Percentiles rank a stretch among this genome's conserved stretches.
phyloP scores from a whole-genome alignment of 805 yeast genomes.

The Candida pseudoglaebosa region DNA sequence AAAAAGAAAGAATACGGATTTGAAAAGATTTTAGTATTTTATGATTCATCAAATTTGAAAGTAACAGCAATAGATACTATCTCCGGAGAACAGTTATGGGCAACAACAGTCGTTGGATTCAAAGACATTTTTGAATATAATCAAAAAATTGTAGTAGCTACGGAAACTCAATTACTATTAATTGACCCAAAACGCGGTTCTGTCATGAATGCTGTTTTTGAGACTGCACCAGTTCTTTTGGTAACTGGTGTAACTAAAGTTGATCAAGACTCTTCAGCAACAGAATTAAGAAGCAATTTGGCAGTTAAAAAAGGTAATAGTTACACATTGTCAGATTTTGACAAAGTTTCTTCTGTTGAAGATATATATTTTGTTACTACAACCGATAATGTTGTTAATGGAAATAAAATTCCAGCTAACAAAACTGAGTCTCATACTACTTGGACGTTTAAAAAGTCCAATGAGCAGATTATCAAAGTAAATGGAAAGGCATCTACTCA shows the following conservation, averaged over 20 bases:
- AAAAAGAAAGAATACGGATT: constrained; percentile 23
- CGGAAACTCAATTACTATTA: constrained; percentile 8
- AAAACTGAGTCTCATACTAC: constrained; percentile 15
- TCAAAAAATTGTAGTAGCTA: constrained; percentile 13
- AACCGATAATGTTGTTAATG: constrained; percentile 12
- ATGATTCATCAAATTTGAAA: constrained; percentile 19
- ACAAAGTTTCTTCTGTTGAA: neutral
- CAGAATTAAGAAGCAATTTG: neutral
- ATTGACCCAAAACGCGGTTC: constrained; percentile 16
- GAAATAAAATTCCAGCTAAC: constrained; percentile 16
- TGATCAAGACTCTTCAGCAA: constrained; percentile 1
- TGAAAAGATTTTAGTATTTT: constrained; percentile 27
- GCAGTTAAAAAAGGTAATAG: neutral
- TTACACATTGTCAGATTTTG: neutral
- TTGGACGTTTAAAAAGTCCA: constrained; percentile 24
- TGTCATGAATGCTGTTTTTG: constrained; percentile 9
- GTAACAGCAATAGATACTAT: constrained; percentile 42
- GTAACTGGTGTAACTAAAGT: constrained; percentile 6
- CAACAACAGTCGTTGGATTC: constrained; percentile 9
- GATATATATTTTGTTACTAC: constrained; percentile 4
- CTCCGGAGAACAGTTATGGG: constrained; percentile 42
- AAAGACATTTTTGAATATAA: constrained; percentile 12
- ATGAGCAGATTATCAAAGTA: constrained; percentile 15
- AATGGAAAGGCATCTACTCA: constrained; percentile 19
- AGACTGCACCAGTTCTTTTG: constrained; percentile 7